Evolutionary conservation across 2,329 filamentous ascomycete species (phyloP).

Genomic region (Trichoderma semiorbis): DNA sequence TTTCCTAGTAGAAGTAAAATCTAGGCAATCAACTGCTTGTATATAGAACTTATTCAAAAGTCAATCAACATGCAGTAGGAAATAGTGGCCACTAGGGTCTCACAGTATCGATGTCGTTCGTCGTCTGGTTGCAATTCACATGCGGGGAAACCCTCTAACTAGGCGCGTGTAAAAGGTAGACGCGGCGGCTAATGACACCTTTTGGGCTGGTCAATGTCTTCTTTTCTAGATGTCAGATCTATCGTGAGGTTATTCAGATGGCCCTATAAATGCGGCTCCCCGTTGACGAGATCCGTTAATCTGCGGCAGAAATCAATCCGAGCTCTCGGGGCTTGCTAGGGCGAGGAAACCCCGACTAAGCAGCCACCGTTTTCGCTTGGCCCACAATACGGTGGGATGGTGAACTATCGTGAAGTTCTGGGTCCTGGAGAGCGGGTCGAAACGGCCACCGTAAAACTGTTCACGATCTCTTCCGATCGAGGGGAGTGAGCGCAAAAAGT

Average conservation of each 20-base stretch:
- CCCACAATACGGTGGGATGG: slow-evolving; percentile 11
- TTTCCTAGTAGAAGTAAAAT: not conserved
- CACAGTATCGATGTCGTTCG: not conserved
- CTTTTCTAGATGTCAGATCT: not conserved
- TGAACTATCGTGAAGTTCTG: slow-evolving; percentile 1
- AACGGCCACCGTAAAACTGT: slow-evolving; percentile 6
- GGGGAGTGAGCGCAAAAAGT: slow-evolving; percentile 12
- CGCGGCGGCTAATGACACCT: not conserved
- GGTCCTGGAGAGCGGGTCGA: not conserved
- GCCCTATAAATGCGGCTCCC: not conserved
- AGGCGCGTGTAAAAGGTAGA: not conserved
- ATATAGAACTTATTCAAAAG: not conserved
- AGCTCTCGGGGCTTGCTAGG: slow-evolving; percentile 5
- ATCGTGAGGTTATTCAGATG: not conserved
- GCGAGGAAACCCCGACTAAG: slow-evolving; percentile 3
- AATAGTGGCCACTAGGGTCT: not conserved
- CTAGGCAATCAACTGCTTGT: not conserved
- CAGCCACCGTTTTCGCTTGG: not conserved
- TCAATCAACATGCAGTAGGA: not conserved
- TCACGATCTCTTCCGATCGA: slow-evolving; percentile 19
- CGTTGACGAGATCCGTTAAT: not conserved
- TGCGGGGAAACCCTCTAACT: not conserved
- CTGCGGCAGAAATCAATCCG: slow-evolving; percentile 3
- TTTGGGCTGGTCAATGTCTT: not conserved
- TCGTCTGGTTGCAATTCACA: not conserved